Percentiles rank a stretch among this genome's conserved stretches.
Evolutionary conservation across 805 yeast species (phyloP).

Genomic region (Cyberlindnera mycetangii): DNA sequence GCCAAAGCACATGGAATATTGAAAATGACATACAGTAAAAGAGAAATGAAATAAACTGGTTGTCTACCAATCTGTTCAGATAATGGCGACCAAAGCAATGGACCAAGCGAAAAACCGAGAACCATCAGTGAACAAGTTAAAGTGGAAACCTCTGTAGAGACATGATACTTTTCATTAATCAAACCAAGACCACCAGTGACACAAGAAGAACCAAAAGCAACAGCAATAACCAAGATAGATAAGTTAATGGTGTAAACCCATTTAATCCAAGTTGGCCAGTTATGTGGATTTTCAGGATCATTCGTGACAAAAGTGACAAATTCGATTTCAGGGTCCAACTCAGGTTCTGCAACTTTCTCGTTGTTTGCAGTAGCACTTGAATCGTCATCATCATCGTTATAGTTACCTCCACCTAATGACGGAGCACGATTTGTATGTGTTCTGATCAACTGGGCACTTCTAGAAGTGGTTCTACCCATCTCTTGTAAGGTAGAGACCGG

Average conservation of each 20-base stretch:
- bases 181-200: conserved; percentile 82
- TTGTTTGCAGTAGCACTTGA: conserved; percentile 29
- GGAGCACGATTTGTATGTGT: conserved; percentile 31
- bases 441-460: conserved; percentile 31
- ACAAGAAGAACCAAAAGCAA: conserved; percentile 92
- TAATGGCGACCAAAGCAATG: conserved; percentile 85
- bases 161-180: conserved; percentile 62
- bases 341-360: conserved; percentile 31
- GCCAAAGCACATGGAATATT: conserved; percentile 86
- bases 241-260: conserved; percentile 69
- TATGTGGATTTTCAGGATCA: conserved; percentile 90
- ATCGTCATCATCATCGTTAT: conserved; percentile 26
- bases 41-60: conserved; percentile 76
- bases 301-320: conserved; percentile 77
- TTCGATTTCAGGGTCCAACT: conserved; percentile 65
- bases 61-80: conserved; percentile 84
- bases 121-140: conserved; percentile 86
- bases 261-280: conserved; percentile 60
- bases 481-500: conserved; percentile 70
- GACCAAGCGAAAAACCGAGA: conserved; percentile 83
- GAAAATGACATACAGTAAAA: conserved; percentile 71
- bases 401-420: background rate
- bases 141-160: conserved; percentile 74
- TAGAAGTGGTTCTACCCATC: conserved; percentile 51
- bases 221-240: conserved; percentile 75